Evolutionary conservation across 179 eudicot genomes (phyloP).

Genomic region (Heliamphora pulchella): DNA sequence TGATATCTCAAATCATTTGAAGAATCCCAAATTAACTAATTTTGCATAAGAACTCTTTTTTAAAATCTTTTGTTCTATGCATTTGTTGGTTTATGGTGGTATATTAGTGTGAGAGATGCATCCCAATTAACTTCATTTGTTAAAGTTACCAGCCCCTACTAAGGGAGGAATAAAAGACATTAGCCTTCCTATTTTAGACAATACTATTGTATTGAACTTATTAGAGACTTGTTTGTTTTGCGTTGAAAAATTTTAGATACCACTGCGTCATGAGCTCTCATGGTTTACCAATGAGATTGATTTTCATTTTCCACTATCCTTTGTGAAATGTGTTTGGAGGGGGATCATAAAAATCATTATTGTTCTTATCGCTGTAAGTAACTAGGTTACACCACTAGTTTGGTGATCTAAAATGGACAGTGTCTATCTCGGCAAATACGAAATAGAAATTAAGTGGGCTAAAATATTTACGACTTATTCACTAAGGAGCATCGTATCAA

Average conservation of each 20-base stretch:
- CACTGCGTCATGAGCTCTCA: not conserved
- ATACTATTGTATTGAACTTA: too few relatives aligned
- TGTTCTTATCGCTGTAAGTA: not conserved
- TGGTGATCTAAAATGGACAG: conserved; percentile 9
- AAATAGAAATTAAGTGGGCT: not conserved
- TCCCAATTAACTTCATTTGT: too few relatives aligned
- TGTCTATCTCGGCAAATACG: not conserved
- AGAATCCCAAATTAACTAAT: too few relatives aligned
- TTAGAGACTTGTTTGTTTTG: too few relatives aligned
- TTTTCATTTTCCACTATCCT: not conserved
- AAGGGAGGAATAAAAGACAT: too few relatives aligned
- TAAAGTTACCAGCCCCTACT: too few relatives aligned
- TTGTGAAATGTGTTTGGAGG: not conserved
- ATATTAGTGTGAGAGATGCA: too few relatives aligned
- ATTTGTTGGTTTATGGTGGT: too few relatives aligned
- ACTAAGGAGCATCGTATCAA: not conserved
- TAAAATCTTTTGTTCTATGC: too few relatives aligned
- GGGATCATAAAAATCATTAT: not conserved
- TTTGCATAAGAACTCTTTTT: too few relatives aligned
- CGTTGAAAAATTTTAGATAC: not conserved
- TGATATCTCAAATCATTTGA: too few relatives aligned
- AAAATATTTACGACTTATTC: not conserved
- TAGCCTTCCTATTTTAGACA: too few relatives aligned
- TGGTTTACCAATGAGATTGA: not conserved
- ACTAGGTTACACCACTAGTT: not conserved